Percentiles rank a stretch among this genome's conserved stretches.
phyloP scores from a whole-genome alignment of 2,329 filamentous ascomycete species.

The Fusarium tuaranense region DNA sequence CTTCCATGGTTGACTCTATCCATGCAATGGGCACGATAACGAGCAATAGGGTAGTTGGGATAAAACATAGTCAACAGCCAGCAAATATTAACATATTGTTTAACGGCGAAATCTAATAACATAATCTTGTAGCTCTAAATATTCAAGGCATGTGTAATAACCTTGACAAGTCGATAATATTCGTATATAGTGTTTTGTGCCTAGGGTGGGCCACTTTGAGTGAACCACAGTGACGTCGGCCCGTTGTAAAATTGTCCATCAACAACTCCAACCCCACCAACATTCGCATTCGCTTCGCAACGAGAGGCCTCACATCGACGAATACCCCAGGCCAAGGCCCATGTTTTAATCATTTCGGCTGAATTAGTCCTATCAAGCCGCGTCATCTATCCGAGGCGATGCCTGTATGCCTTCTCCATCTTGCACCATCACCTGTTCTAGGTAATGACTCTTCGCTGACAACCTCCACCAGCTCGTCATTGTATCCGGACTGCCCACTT shows the following conservation, averaged over 20 bases:
- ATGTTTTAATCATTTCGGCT: not conserved
- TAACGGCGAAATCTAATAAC: not conserved
- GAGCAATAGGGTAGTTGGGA: not conserved
- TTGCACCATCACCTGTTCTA: not conserved
- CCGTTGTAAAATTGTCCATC: slow-evolving; percentile 23
- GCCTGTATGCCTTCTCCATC: slow-evolving; percentile 35
- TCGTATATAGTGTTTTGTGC: not conserved
- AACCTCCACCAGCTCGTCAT: slow-evolving; percentile 68
- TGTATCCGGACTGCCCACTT: slow-evolving; percentile 74
- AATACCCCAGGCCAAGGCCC: not conserved
- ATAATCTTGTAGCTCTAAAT: not conserved
- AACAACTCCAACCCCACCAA: slow-evolving; percentile 15
- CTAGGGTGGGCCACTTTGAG: not conserved
- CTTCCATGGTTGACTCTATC: not conserved
- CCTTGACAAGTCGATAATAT: not conserved
- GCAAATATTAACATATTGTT: not conserved
- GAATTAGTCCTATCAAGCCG: not conserved
- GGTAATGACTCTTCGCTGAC: slow-evolving; percentile 20
- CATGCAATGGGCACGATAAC: too few species aligned
- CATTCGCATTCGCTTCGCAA: not conserved
- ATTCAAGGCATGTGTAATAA: not conserved
- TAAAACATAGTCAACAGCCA: not conserved
- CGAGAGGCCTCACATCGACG: not conserved
- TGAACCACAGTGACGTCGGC: slow-evolving; percentile 32
- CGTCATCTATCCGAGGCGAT: slow-evolving; percentile 27